These are phyloP conservation scores for Penicillium sp. DNA, from an alignment of 2,329 filamentous ascomycete genomes.

Conservation along the genomic window DNA sequence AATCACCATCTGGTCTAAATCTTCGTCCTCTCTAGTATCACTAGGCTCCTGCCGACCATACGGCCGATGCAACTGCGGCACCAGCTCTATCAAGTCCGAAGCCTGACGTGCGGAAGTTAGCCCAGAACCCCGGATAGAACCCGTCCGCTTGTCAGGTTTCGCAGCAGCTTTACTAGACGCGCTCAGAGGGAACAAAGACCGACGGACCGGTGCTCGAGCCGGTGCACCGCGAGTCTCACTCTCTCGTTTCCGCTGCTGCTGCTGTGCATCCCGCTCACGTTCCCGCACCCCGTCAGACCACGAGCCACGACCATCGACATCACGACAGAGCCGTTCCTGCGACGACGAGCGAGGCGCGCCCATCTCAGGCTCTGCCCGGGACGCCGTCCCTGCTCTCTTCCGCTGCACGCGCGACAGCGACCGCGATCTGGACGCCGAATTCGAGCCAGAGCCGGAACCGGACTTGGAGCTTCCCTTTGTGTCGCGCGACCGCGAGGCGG, in stretches of 20 bases:
- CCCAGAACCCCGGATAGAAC: not conserved
- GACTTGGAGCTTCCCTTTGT: conserved; percentile 21
- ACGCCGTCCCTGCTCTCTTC: conserved; percentile 9
- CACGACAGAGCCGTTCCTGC: conserved; percentile 8
- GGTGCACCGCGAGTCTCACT: conserved; percentile 1
- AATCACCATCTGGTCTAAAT: conserved; percentile 31
- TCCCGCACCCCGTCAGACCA: not conserved
- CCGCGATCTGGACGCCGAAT: conserved; percentile 10
- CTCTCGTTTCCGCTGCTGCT: no score
- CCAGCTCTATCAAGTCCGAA: conserved; percentile 19
- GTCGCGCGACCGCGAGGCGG: conserved; percentile 16
- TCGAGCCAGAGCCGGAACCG: conserved; percentile 11
- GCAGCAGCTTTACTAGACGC: not conserved
- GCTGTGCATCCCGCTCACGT: no score
- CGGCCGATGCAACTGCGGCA: conserved; percentile 10
- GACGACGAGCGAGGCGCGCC: conserved; percentile 4
- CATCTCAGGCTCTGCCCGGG: conserved; percentile 1
- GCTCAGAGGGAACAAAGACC: conserved; percentile 17
- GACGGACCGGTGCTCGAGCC: conserved; percentile 6
- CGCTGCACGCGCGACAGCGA: conserved; percentile 11
- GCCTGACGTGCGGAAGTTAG: not conserved
- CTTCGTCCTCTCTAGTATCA: conserved; percentile 16
- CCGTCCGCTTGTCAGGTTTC: conserved; percentile 4
- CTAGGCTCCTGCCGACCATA: conserved; percentile 6
- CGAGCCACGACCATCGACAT: not conserved